phyloP scores from a whole-genome alignment of 495 filamentous ascomycete genomes.

The Darksidea phi region DNA sequence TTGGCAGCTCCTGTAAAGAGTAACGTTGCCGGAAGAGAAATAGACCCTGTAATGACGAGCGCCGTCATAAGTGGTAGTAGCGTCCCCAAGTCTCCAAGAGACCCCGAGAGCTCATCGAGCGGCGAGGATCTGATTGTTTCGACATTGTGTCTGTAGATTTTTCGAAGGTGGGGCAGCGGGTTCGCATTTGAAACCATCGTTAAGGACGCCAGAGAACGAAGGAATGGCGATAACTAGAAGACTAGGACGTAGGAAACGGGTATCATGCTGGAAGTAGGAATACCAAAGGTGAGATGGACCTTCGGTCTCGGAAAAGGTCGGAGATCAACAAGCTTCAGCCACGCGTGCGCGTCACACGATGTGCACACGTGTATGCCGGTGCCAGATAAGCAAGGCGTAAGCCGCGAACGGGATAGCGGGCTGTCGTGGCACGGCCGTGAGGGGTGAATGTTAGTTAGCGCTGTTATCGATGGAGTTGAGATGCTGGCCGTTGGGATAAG shows the following conservation, averaged over 20 bases:
- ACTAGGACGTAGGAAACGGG: neutral
- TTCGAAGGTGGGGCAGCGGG: conserved; percentile 22
- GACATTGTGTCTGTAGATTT: conserved; percentile 47
- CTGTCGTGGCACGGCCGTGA: neutral
- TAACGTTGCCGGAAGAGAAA: conserved; percentile 79
- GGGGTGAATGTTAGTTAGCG: neutral
- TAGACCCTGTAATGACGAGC: conserved; percentile 67
- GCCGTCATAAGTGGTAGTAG: conserved; percentile 86
- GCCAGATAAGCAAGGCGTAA: neutral
- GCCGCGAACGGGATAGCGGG: neutral
- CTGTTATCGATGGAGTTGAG: neutral
- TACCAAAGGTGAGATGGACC: neutral
- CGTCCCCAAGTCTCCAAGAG: conserved; percentile 87
- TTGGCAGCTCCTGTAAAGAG: conserved; percentile 87
- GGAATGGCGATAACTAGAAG: neutral
- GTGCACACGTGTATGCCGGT: neutral
- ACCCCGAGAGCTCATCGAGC: conserved; percentile 81
- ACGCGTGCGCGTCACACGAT: neutral
- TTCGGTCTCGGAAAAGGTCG: neutral
- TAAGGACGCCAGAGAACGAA: neutral
- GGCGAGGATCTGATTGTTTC: conserved; percentile 55
- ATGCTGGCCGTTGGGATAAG: neutral
- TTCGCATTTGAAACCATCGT: neutral
- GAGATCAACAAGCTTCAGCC: neutral
- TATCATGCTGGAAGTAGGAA: neutral